Evolutionary conservation across 164 flowering plant genomes (phyloP).

Genomic region (Macadamia integrifolia): DNA sequence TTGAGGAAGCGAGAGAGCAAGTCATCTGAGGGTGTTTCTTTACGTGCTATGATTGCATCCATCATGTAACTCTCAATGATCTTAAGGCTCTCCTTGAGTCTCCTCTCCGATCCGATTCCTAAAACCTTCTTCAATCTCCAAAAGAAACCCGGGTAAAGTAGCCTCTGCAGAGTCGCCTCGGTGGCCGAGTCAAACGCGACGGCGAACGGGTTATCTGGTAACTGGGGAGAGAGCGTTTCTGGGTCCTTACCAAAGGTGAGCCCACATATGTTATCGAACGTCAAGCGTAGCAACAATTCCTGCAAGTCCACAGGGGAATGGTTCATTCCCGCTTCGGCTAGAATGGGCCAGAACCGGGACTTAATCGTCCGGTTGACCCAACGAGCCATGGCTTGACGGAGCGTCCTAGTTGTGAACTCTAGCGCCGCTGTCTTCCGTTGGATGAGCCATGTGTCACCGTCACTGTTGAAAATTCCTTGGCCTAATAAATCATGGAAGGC

Average conservation of each 20-base stretch:
- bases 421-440: slow-evolving; percentile 88
- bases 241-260: slow-evolving; percentile 86
- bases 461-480: slow-evolving; percentile 86
- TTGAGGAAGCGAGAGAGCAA: slow-evolving; percentile 71
- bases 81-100: slow-evolving; percentile 40
- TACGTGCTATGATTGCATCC: slow-evolving; percentile 26
- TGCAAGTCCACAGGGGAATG: slow-evolving; percentile 57
- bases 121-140: slow-evolving; percentile 65
- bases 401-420: slow-evolving; percentile 85
- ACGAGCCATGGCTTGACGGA: slow-evolving; percentile 82
- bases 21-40: slow-evolving; percentile 50
- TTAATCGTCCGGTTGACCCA: slow-evolving; percentile 82
- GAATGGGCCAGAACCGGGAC: slow-evolving; percentile 57
- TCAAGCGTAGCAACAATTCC: slow-evolving; percentile 65
- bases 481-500: slow-evolving; percentile 85
- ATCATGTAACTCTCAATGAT: slow-evolving; percentile 60
- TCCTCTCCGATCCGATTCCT: slow-evolving; percentile 44
- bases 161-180: slow-evolving; percentile 63
- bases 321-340: slow-evolving; percentile 35
- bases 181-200: slow-evolving; percentile 80
- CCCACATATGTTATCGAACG: slow-evolving; percentile 89
- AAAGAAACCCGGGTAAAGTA: slow-evolving; percentile 59
- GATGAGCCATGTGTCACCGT: slow-evolving; percentile 84
- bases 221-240: slow-evolving; percentile 53
- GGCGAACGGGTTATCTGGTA: slow-evolving; percentile 71